phyloP scores from a whole-genome alignment of 768 basidiomycete species.

The Imleria badia region DNA sequence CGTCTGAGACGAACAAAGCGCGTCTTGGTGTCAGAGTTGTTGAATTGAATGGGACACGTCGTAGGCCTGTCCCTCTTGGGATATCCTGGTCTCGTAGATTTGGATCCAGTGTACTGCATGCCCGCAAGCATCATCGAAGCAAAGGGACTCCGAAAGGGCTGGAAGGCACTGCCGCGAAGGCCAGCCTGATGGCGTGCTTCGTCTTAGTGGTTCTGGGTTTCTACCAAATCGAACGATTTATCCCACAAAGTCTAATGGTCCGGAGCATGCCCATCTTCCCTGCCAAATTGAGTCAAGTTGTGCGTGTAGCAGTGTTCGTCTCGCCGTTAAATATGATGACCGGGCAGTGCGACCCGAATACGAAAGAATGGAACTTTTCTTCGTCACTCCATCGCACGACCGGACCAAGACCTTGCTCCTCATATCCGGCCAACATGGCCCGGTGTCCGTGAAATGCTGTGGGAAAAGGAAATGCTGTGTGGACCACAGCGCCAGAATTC shows the following conservation, averaged over 20 bases:
- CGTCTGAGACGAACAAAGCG: conserved; percentile 5
- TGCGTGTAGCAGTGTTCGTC: conserved; percentile 1
- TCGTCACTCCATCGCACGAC: not conserved
- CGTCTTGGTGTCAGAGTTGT: not conserved
- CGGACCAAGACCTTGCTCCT: not conserved
- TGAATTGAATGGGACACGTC: conserved; percentile 5
- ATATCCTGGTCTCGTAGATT: conserved; percentile 76
- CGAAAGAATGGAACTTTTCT: conserved; percentile 19
- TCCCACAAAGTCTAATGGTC: not conserved
- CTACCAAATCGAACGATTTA: conserved; percentile 6
- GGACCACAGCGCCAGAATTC: not conserved
- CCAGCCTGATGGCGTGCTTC: conserved; percentile 12
- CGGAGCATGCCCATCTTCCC: not conserved
- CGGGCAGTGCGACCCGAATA: conserved; percentile 6
- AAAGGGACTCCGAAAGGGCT: conserved; percentile 62
- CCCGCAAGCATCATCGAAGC: conserved; percentile 71
- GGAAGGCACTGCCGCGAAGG: conserved; percentile 32
- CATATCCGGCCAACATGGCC: conserved; percentile 3
- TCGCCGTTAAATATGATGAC: not conserved
- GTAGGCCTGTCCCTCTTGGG: conserved; percentile 82
- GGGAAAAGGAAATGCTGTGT: conserved; percentile 8
- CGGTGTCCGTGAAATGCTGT: conserved; percentile 11
- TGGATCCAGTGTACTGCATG: conserved; percentile 98
- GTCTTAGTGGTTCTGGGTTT: conserved; percentile 1
- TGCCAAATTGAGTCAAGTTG: not conserved